Base-by-base conservation (phyloP, 192 early-diverging fungal species). In the Umbelopsis vinacea region DNA sequence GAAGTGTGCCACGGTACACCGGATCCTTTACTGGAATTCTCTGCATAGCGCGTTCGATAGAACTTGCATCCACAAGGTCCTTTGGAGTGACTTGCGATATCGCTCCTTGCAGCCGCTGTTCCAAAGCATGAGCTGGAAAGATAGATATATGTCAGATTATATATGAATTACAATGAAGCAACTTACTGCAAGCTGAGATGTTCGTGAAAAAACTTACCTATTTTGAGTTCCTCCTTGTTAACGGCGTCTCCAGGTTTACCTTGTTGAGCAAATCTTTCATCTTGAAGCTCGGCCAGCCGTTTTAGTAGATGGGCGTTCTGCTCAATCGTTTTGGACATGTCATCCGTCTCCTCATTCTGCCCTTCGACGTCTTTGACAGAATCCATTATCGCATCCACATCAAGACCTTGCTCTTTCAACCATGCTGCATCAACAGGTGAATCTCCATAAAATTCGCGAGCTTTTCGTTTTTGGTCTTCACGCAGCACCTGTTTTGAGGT, bases 1-100 rank as follows among this genome's bases (percentile, higher is more conserved):
- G 83, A 33, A 87, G 53, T 22, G 79, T 70, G n/a, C 86, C 86
- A n/a, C 74, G 67, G 54, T 81, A 87, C 12, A 78, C 73, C 3
- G 84, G 19, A 22, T 84, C 84, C 24, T 81, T 73, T 37, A 79
- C 69, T 15, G 86, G 82, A 6, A 84, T 73, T 22, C 66, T 70
- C 10, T 70, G 52, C 67, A 85, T 83, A 0, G 86, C 66, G 8
- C 75, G 68, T 53, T 84, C 81, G 33, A 87, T 72, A 2, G 71
- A 73, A 52, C 82, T 66, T 43, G 70, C 15, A 8, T 70, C 69
- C 5, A 76, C 77, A 11, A 85, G 70, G 12, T 66, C 73, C 4
- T 78, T 75, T 19, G 86, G 83, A 46, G 77, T 52, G 9, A 84
- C 23, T 29, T 79, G 66, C 6, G 63, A 50, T n/a, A 77, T 53